Conservation (phyloP, 1,139 yeast species). For the Tardiomyces blankii region DNA sequence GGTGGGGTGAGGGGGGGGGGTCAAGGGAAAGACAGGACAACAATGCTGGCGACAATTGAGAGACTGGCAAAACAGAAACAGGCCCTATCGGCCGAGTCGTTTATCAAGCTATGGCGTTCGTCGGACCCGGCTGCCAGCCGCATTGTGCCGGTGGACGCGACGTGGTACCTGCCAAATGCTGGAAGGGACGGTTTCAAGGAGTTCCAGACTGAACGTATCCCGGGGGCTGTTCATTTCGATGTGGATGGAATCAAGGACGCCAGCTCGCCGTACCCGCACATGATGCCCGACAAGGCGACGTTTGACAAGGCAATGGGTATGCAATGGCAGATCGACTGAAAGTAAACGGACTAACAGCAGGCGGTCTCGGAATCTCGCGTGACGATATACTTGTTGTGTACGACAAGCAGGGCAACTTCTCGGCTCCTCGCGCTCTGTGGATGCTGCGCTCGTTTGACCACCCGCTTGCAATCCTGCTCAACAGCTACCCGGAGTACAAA, state of each 20-base stretch:
- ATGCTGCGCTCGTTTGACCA: constrained; percentile 74
- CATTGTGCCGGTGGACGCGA: constrained; percentile 62
- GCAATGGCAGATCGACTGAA: too few relatives aligned
- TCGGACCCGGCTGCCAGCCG: neutral
- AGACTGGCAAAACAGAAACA: neutral
- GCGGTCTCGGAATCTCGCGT: constrained; percentile 26
- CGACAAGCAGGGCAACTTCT: constrained; percentile 74
- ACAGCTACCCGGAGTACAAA: constrained; percentile 51
- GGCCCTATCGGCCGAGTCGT: neutral
- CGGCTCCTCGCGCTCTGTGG: constrained; percentile 90
- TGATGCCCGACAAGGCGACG: constrained; percentile 55
- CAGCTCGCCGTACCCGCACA: constrained; percentile 66
- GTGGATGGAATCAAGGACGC: constrained; percentile 57
- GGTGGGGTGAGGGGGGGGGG: too few relatives aligned
- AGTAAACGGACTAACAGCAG: too few relatives aligned
- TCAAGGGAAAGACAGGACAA: too few relatives aligned
- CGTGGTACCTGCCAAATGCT: constrained; percentile 84
- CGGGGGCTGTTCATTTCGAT: constrained; percentile 66
- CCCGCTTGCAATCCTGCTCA: constrained; percentile 49
- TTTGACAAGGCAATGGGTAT: constrained; percentile 45
- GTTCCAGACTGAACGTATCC: constrained; percentile 39
- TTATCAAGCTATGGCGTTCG: neutral
- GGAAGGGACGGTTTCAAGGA: constrained; percentile 48
- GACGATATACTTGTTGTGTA: constrained; percentile 65
- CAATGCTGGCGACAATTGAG: neutral